Evolutionary conservation across 2,329 filamentous ascomycete species (phyloP).

Genomic region (Penicillium glabrum): DNA sequence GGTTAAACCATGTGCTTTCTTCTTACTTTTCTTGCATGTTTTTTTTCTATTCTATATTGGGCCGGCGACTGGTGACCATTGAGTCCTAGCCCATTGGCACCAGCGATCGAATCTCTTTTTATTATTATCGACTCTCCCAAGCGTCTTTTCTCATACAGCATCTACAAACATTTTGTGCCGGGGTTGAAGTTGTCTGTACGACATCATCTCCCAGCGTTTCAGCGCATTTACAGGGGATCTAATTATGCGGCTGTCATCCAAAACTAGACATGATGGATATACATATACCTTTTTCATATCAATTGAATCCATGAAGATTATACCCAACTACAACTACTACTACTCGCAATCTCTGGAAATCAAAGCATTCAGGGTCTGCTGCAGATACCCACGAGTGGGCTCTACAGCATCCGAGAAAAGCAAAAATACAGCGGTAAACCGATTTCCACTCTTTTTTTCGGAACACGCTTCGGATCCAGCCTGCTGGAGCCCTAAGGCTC

Average conservation of each 20-base stretch:
- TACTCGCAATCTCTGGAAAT: too few relatives aligned
- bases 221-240: constrained; percentile 4
- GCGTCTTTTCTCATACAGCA: constrained; percentile 13
- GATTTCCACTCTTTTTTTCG: neutral
- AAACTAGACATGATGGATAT: constrained; percentile 7
- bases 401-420: neutral
- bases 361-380: neutral
- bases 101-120: constrained; percentile 16
- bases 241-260: constrained; percentile 4
- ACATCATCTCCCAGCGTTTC: neutral
- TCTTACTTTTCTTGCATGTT: neutral
- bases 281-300: neutral
- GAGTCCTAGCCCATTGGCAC: constrained; percentile 6
- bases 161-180: constrained; percentile 4
- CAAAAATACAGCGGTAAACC: constrained; percentile 1
- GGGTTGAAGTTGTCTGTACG: neutral
- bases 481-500: neutral
- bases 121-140: constrained; percentile 1
- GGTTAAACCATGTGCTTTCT: constrained; percentile 15
- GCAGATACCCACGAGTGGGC: neutral
- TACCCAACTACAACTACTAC: neutral
- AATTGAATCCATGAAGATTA: neutral
- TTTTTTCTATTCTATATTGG: constrained; percentile 3
- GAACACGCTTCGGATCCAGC: neutral
- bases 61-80: constrained; percentile 13